Evolutionary conservation across 2,329 filamentous ascomycete species (phyloP), one percentile per base, ranked within the genome.

Genomic region (Monilinia aucupariae): DNA sequence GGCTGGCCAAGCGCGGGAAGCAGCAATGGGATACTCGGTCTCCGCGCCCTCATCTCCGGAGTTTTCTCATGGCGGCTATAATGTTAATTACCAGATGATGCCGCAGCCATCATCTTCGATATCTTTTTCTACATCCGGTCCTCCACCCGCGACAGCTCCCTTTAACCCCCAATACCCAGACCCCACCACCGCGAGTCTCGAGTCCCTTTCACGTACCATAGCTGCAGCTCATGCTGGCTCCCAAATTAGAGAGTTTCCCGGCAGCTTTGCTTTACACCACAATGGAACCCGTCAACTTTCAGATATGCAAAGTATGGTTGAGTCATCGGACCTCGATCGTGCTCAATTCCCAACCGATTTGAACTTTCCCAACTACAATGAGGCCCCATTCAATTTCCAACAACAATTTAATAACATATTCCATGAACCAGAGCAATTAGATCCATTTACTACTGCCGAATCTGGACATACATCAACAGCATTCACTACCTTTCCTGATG

Each of bases 1-100:
- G 67, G 78, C 78, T 27, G 75, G 75, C 27, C 76, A 78, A 61
- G 68, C 68, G 43, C 68, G 68, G 53, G 69, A 71, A 61, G 67
- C 68, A 61, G 67, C 68, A 15, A 12, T 67, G 43, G 67, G 63
- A n/a, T 59, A 37, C 27, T 71, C 68, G 50, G 54, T 34, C 13
- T 71, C 70, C 2, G 71, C 71, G 34, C 68, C 67, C 34, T 71
- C 69, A 20, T 72, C 71, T 15, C 69, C 71, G 17, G 71, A 73
- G 1, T 68, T 68, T 51, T 67, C 65, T 43, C 62, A 67, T 34
- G 66, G 63, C 56, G 61, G 62, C 12, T 71, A 67, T 27, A 68
- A 64, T 53, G 61, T 54, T 48, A 67, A 70, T 32, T 59, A 48
- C 22, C 59, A 65, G 27, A 43, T 64, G 32, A 37, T 67, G 4